These are phyloP conservation scores for Diatrype stigma DNA, from an alignment of 2,329 filamentous ascomycete species.

Conservation along the genomic window DNA sequence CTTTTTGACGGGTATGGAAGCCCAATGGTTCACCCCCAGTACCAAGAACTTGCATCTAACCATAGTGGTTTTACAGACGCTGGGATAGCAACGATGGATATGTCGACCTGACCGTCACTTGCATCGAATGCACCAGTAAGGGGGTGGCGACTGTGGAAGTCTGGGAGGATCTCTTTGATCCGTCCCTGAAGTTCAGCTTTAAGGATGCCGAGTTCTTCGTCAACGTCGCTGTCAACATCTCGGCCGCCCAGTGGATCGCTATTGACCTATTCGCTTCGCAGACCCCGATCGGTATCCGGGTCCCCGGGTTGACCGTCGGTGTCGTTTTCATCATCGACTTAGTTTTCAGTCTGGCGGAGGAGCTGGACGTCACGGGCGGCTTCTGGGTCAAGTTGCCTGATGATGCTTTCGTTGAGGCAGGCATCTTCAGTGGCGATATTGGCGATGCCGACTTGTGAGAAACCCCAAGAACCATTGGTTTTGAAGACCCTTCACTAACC, in stretches of 20 bases:
- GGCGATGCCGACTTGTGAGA: constrained; percentile 36
- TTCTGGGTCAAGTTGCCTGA: constrained; percentile 45
- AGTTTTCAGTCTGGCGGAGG: constrained; percentile 37
- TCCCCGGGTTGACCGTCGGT: constrained; percentile 36
- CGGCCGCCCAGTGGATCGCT: constrained; percentile 38
- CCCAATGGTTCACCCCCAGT: neutral
- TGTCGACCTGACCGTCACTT: constrained; percentile 24
- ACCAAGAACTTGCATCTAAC: neutral
- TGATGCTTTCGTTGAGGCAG: constrained; percentile 32
- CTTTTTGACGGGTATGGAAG: constrained; percentile 4
- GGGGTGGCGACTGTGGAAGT: constrained; percentile 36
- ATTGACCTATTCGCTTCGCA: constrained; percentile 41
- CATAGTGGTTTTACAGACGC: neutral
- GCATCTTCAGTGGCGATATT: constrained; percentile 33
- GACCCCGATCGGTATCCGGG: constrained; percentile 35
- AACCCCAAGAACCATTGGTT: neutral
- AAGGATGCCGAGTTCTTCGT: constrained; percentile 44
- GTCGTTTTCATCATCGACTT: constrained; percentile 45
- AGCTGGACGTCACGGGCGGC: constrained; percentile 44
- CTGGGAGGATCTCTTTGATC: constrained; percentile 29
- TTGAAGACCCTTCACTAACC: neutral
- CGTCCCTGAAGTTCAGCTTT: constrained; percentile 39
- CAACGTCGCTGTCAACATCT: constrained; percentile 36
- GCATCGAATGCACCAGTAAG: constrained; percentile 42
- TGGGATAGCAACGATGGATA: neutral